Evolutionary conservation across 2,329 filamentous ascomycete genomes (phyloP).

Genomic region (Capronia coronata): DNA sequence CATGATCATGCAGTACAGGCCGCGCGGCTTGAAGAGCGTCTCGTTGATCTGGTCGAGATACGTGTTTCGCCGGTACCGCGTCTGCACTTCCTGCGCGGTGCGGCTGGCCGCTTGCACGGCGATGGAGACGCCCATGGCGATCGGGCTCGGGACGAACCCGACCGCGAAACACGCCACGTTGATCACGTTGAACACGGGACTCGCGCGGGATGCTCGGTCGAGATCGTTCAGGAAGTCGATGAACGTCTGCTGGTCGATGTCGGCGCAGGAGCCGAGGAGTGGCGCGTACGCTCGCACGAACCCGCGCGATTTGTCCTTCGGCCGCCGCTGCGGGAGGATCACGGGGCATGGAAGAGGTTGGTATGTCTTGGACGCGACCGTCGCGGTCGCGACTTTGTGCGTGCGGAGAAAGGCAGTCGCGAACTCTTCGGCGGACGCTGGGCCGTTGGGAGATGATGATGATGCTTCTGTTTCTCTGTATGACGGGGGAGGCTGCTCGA

Average conservation of each 20-base stretch:
- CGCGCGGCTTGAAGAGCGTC: constrained; percentile 52
- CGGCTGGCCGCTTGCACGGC: constrained; percentile 16
- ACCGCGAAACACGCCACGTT: constrained; percentile 24
- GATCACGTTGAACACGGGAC: constrained; percentile 25
- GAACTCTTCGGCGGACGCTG: constrained; percentile 11
- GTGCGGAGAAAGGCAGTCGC: constrained; percentile 12
- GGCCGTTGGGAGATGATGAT: background rate
- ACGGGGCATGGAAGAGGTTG: constrained; percentile 38
- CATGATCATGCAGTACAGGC: constrained; percentile 51
- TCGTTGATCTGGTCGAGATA: constrained; percentile 54
- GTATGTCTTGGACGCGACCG: constrained; percentile 1
- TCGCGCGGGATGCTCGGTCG: constrained; percentile 30
- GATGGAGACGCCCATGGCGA: constrained; percentile 23
- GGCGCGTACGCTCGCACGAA: constrained; percentile 52
- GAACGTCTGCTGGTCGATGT: constrained; percentile 46
- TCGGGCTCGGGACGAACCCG: constrained; percentile 22
- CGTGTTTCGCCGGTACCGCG: constrained; percentile 40
- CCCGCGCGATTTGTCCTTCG: constrained; percentile 43
- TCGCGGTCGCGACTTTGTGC: constrained; percentile 4
- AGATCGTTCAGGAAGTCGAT: constrained; percentile 46
- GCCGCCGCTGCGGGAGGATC: constrained; percentile 49
- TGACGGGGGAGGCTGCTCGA: constrained; percentile 11
- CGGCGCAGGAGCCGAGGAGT: constrained; percentile 38
- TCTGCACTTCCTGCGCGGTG: constrained; percentile 20
- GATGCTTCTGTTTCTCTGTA: constrained; percentile 18